Base-by-base conservation (phyloP, 805 yeast species). In the Priceomyces fermenticarens region DNA sequence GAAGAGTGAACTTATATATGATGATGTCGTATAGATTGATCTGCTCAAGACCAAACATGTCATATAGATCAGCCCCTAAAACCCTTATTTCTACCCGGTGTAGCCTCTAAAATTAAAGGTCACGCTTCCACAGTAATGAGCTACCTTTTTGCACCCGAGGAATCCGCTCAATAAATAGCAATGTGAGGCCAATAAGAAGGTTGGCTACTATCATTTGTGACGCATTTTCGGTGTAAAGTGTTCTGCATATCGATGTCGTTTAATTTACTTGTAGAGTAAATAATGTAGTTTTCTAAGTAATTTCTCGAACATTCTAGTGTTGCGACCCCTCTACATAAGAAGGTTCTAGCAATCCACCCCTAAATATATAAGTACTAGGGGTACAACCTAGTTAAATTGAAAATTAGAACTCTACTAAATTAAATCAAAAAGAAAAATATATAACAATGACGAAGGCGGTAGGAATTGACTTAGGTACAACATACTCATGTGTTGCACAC, bases 381-480 rank as follows among this genome's bases (percentile, higher is more conserved):
- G 11, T n/a, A 12, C 20, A 11, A 15, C 17, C 15, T 4, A 17
- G 3, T 3, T 31, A 12, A 17, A 11, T 10, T 9, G 9, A 14
- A 12, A 14, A 4, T n/a, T 29, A 3, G 8, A 31, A 31, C 11
- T 30, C 4, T 4, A 9, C 12, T 27, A 29, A n/a, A n/a, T n/a
- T 12, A 29, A 8, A 27, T 13, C 14, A 30, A 30, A 17, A n/a
- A 30, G n/a, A 26, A 10, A 12, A 29, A 28, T 4, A 20, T 12
- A 37, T n/a, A 14, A 42, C 14, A 20, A 75, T 75, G 80, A 68
- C 77, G 40, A 75, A 70, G 64, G 79, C 81, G 60, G 62, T 58
- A 51, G 99, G 99, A 85, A 91, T 91, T 83, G 98, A 90, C 80
- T 80, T 83, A 69, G 90, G 90, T 73, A 83, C 90, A 45, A 88